Conservation (phyloP, 2,329 filamentous ascomycete genomes). For the Rhynchosporium secalis region DNA sequence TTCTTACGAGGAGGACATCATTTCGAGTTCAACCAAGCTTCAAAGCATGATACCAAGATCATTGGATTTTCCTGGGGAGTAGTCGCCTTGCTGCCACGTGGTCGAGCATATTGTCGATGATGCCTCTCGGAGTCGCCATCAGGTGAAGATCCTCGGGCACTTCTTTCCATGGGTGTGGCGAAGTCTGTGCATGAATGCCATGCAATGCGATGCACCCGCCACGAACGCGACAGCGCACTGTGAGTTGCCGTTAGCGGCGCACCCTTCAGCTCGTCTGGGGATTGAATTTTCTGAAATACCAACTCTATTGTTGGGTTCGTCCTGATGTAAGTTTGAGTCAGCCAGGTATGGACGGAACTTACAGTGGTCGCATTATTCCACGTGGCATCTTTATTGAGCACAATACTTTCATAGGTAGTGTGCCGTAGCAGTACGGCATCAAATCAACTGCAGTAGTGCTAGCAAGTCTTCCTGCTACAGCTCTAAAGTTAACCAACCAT, state of each 20-base stretch:
- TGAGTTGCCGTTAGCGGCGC: slow-evolving; percentile 25
- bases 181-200: slow-evolving; percentile 5
- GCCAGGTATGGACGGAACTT: slow-evolving; percentile 14
- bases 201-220: slow-evolving; percentile 29
- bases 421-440: slow-evolving; percentile 5
- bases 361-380: not conserved
- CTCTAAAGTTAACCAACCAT: not conserved
- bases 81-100: slow-evolving; percentile 17
- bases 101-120: slow-evolving; percentile 2
- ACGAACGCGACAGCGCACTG: slow-evolving; percentile 34
- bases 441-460: slow-evolving; percentile 19
- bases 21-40: not conserved
- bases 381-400: no score
- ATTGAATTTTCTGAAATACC: slow-evolving; percentile 9
- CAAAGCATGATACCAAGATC: not conserved
- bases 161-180: slow-evolving; percentile 10
- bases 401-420: no score
- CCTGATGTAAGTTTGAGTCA: not conserved
- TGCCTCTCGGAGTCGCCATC: not conserved
- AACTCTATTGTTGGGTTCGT: not conserved
- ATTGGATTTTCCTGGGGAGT: not conserved
- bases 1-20: not conserved
- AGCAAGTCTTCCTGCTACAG: slow-evolving; percentile 13
- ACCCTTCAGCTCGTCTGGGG: slow-evolving; percentile 37
- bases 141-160: not conserved